A percentile compares a stretch with the other conserved stretches of the same genome.
These are phyloP conservation scores for Sphaerobolus stellatus DNA, from an alignment of 1,284 basidiomycete species.

Conservation along the genomic window DNA sequence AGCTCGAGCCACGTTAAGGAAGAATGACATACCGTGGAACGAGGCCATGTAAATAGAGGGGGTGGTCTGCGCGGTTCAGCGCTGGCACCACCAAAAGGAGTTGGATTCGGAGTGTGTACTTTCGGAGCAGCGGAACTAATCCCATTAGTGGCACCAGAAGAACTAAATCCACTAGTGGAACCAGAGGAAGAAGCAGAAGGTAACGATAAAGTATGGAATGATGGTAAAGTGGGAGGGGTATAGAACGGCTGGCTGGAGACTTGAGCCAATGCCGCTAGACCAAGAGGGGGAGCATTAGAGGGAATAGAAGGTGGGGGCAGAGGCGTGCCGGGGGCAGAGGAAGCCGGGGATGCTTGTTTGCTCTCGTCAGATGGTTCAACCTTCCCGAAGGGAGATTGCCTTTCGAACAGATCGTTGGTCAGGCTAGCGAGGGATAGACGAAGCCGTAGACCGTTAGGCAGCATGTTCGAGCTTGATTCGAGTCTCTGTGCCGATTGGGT, in stretches of 20 bases:
- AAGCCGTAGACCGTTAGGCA: slow-evolving; percentile 79
- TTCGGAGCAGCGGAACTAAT: no score
- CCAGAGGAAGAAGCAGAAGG: slow-evolving; percentile 4
- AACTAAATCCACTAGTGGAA: neutral
- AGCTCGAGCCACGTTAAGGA: no score
- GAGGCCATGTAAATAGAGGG: slow-evolving; percentile 7
- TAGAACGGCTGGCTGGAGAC: slow-evolving; percentile 10
- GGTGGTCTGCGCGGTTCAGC: slow-evolving; percentile 1
- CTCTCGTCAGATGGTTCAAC: neutral
- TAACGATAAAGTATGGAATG: slow-evolving; percentile 9
- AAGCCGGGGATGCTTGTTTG: neutral
- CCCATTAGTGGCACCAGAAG: neutral
- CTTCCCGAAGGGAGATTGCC: slow-evolving; percentile 50
- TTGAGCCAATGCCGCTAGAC: neutral
- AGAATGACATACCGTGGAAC: no score
- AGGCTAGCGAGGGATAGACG: slow-evolving; percentile 68
- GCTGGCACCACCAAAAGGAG: no score
- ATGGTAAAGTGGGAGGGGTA: slow-evolving; percentile 7
- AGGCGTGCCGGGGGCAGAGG: slow-evolving; percentile 15
- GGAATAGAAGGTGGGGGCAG: slow-evolving; percentile 14
- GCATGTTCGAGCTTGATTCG: slow-evolving; percentile 47
- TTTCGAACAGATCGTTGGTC: slow-evolving; percentile 75
- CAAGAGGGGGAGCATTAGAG: neutral
- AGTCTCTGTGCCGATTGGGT: slow-evolving; percentile 43
- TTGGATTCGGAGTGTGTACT: no score